Conservation (phyloP, 371 early-diverging fungal species). For the Mucor indicus region DNA sequence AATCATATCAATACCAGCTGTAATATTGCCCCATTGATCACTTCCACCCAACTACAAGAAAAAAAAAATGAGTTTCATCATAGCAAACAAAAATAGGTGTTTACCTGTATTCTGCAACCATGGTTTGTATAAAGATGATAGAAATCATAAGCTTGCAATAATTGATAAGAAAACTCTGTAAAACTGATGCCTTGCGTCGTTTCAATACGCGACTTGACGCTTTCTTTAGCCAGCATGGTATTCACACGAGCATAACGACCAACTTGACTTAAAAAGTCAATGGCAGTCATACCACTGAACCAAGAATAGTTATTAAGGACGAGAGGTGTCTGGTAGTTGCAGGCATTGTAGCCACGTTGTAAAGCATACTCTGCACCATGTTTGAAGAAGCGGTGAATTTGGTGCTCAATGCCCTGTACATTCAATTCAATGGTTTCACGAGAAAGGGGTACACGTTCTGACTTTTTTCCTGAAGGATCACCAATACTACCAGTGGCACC, state of each 20-base stretch:
- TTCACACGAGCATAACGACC: constrained; percentile 82
- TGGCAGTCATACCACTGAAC: constrained; percentile 73
- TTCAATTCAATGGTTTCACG: constrained; percentile 60
- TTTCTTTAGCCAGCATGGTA: constrained; percentile 85
- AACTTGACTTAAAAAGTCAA: constrained; percentile 76
- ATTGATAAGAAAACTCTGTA: constrained; percentile 95
- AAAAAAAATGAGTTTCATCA: background rate
- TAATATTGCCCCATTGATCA: constrained; percentile 98
- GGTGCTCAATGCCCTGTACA: constrained; percentile 61
- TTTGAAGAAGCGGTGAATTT: constrained; percentile 69
- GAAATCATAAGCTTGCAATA: constrained; percentile 94
- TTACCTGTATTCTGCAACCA: constrained; percentile 68
- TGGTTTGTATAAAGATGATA: constrained; percentile 73
- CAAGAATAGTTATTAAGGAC: constrained; percentile 85
- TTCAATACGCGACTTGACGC: constrained; percentile 75
- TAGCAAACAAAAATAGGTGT: background rate
- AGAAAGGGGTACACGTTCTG: constrained; percentile 73
- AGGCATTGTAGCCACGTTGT: constrained; percentile 40
- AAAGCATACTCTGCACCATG: constrained; percentile 65
- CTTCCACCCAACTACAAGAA: constrained; percentile 82
- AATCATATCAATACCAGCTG: constrained; percentile 91
- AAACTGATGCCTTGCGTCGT: constrained; percentile 89
- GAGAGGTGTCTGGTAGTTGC: constrained; percentile 20
- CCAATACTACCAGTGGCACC: constrained; percentile 95
- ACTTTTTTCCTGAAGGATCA: constrained; percentile 86